Evolutionary conservation across 495 filamentous ascomycete genomes (phyloP).

Genomic region (Aspergillus cavernicola): DNA sequence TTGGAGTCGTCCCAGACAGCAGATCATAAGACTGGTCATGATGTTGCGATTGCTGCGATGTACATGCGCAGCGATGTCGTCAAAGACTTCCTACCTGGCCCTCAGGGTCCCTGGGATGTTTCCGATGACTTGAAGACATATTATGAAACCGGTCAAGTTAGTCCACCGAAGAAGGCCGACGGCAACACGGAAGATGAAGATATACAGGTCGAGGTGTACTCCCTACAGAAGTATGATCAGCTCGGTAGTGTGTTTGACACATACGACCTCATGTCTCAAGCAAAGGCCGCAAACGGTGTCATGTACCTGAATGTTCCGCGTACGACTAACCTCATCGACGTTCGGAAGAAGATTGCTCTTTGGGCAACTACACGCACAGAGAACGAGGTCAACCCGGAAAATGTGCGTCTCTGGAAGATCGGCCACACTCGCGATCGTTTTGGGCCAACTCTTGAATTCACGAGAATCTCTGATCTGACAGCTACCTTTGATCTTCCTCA

Average conservation of each 20-base stretch:
- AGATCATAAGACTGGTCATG: conserved; percentile 48
- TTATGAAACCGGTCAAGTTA: conserved; percentile 33
- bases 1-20: conserved; percentile 32
- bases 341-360: conserved; percentile 40
- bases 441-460: conserved; percentile 35
- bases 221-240: conserved; percentile 31
- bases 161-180: conserved; percentile 5
- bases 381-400: conserved; percentile 24
- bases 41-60: conserved; percentile 54
- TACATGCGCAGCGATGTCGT: conserved; percentile 56
- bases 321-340: conserved; percentile 35
- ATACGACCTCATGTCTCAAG: conserved; percentile 45
- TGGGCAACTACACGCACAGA: conserved; percentile 28
- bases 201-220: conserved; percentile 43
- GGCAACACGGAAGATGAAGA: conserved; percentile 16
- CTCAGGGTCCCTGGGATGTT: conserved; percentile 41
- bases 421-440: conserved; percentile 36
- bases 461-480: conserved; percentile 35
- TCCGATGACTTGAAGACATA: conserved; percentile 33
- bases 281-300: conserved; percentile 34
- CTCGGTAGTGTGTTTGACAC: conserved; percentile 40
- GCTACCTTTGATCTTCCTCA: conserved; percentile 28
- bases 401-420: conserved; percentile 43
- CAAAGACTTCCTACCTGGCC: conserved; percentile 38
- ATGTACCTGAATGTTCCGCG: conserved; percentile 42